phyloP scores from a whole-genome alignment of 495 filamentous ascomycete genomes.

The Aspergillus ostianus region DNA sequence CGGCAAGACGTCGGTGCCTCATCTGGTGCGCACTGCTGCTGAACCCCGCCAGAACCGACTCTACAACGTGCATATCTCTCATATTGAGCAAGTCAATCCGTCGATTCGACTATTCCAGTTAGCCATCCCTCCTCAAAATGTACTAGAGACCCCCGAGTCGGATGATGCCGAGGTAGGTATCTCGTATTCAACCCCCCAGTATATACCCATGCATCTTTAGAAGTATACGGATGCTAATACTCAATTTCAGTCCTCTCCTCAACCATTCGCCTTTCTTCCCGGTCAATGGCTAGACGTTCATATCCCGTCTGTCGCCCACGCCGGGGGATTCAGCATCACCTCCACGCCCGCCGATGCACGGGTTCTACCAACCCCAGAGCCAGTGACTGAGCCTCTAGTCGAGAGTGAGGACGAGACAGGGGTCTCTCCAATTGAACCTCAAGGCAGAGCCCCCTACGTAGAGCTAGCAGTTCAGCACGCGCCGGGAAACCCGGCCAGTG shows the following conservation, averaged over 20 bases:
- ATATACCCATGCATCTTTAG: not conserved
- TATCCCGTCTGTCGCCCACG: slow-evolving; percentile 60
- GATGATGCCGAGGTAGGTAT: slow-evolving; percentile 8
- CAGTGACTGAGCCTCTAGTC: slow-evolving; percentile 17
- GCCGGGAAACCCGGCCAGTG: slow-evolving; percentile 64
- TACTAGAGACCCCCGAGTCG: slow-evolving; percentile 15
- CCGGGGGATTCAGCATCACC: slow-evolving; percentile 87
- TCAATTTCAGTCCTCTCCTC: not conserved
- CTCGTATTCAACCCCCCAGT: not conserved
- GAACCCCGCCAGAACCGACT: slow-evolving; percentile 65
- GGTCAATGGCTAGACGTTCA: slow-evolving; percentile 93
- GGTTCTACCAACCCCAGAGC: slow-evolving; percentile 28
- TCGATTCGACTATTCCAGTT: slow-evolving; percentile 52
- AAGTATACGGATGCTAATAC: not conserved
- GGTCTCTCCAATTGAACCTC: slow-evolving; percentile 18
- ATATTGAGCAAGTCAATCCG: slow-evolving; percentile 47
- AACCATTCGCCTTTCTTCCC: slow-evolving; percentile 60
- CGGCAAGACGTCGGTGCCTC: slow-evolving; percentile 38
- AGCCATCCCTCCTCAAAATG: slow-evolving; percentile 23
- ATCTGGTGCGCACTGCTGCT: slow-evolving; percentile 66
- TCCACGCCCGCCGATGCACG: slow-evolving; percentile 58
- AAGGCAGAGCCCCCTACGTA: slow-evolving; percentile 49
- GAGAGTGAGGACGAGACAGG: slow-evolving; percentile 20
- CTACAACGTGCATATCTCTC: slow-evolving; percentile 46
- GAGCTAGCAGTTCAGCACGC: slow-evolving; percentile 73